These are phyloP conservation scores for Geranomyces variabilis DNA, from an alignment of 192 early-diverging fungal species.

Conservation along the genomic window DNA sequence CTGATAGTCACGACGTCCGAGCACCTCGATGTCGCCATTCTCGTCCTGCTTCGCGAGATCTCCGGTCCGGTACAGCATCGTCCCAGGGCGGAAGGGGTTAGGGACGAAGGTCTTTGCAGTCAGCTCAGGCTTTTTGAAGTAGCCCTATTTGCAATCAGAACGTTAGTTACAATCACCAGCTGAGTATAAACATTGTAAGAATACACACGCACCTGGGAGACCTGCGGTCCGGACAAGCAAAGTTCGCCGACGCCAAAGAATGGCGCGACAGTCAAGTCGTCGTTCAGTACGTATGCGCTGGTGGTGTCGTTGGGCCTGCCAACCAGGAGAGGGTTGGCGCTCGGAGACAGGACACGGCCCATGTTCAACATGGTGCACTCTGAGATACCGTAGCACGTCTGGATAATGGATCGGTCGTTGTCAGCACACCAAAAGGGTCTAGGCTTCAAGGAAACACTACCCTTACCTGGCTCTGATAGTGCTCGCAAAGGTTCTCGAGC, in stretches of 20 bases:
- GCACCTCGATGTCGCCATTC: constrained; percentile 14
- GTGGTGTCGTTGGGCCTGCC: constrained; percentile 19
- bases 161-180: no score
- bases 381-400: background rate
- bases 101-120: constrained; percentile 33
- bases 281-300: constrained; percentile 20
- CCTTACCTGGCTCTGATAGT: background rate
- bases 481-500: background rate
- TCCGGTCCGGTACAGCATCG: constrained; percentile 41
- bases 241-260: constrained; percentile 49
- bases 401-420: background rate
- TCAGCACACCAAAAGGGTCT: background rate
- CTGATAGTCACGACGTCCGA: constrained; percentile 40
- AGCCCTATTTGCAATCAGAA: constrained; percentile 2
- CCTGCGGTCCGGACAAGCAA: constrained; percentile 40
- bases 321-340: background rate
- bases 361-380: constrained; percentile 6
- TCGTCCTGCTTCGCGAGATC: constrained; percentile 14
- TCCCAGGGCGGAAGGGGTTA: constrained; percentile 18
- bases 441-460: background rate
- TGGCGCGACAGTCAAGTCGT: constrained; percentile 35
- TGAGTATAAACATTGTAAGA: constrained; percentile 10
- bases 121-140: constrained; percentile 32
- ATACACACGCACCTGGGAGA: constrained; percentile 30
- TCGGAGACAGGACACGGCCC: background rate